These are phyloP conservation scores for Xylariales sp. DNA, from an alignment of 2,329 filamentous ascomycete genomes.

Conservation along the genomic window DNA sequence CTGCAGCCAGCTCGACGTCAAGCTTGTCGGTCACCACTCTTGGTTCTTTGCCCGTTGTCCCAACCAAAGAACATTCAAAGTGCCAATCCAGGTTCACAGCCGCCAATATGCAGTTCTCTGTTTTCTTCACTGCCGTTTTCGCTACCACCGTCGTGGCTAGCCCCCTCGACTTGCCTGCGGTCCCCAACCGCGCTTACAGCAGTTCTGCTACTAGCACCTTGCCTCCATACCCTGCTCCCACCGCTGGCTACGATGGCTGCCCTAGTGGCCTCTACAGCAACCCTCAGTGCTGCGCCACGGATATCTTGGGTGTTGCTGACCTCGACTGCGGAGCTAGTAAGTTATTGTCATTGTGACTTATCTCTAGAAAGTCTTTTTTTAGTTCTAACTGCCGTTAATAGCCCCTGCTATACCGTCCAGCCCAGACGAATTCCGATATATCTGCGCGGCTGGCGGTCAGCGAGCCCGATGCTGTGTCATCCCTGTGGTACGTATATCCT, in stretches of 20 bases:
- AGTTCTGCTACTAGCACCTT: conserved; percentile 12
- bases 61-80: conserved; percentile 17
- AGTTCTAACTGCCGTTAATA: neutral
- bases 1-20: neutral
- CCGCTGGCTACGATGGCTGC: conserved; percentile 12
- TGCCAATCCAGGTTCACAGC: conserved; percentile 8
- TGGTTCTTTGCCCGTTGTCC: conserved; percentile 8
- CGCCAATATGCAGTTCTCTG: conserved; percentile 34
- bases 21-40: conserved; percentile 7
- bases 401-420: conserved; percentile 19
- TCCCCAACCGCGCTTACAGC: conserved; percentile 9
- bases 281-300: conserved; percentile 32
- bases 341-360: too few relatives aligned
- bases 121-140: conserved; percentile 25
- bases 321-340: conserved; percentile 19
- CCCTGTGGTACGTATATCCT: conserved; percentile 20
- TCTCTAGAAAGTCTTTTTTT: too few relatives aligned
- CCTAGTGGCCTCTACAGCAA: conserved; percentile 25
- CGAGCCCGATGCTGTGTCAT: conserved; percentile 28
- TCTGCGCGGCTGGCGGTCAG: conserved; percentile 26
- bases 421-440: conserved; percentile 14
- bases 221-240: conserved; percentile 3
- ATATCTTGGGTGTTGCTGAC: conserved; percentile 26
- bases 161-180: conserved; percentile 25
- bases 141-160: conserved; percentile 27